Percentiles rank a stretch among this genome's conserved stretches.
phyloP scores from a whole-genome alignment of 2,329 filamentous ascomycete species.

The Pseudopyrenochaeta lycopersici region DNA sequence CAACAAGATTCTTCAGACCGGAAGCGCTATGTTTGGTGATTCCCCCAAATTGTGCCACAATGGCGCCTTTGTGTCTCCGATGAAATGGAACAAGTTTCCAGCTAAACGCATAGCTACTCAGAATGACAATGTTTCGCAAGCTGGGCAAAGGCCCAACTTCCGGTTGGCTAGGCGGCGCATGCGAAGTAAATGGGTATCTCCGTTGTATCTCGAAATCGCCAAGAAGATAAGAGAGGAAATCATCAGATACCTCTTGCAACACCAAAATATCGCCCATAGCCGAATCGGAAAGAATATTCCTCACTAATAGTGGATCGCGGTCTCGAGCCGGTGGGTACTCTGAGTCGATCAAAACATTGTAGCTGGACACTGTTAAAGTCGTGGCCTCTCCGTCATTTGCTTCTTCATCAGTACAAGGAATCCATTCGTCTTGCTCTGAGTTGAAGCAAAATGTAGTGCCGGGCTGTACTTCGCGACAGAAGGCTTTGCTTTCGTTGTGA shows the following conservation, averaged over 20 bases:
- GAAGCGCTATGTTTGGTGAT: slow-evolving; percentile 38
- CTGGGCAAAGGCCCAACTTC: slow-evolving; percentile 66
- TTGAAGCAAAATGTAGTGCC: slow-evolving; percentile 45
- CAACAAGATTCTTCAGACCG: slow-evolving; percentile 49
- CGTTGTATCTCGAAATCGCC: slow-evolving; percentile 55
- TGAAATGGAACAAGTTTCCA: slow-evolving; percentile 66
- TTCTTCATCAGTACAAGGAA: not conserved
- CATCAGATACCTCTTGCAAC: slow-evolving; percentile 72
- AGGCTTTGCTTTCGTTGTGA: not conserved
- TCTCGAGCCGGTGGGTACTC: slow-evolving; percentile 47
- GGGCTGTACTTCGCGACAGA: slow-evolving; percentile 25
- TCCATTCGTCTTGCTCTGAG: slow-evolving; percentile 33
- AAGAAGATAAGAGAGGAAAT: slow-evolving; percentile 67
- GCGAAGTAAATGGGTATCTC: slow-evolving; percentile 65
- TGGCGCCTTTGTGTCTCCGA: slow-evolving; percentile 66
- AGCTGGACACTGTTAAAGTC: slow-evolving; percentile 50
- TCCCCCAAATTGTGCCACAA: slow-evolving; percentile 57
- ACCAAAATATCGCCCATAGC: slow-evolving; percentile 51
- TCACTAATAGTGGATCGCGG: slow-evolving; percentile 48
- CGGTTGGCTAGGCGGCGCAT: slow-evolving; percentile 63
- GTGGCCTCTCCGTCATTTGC: slow-evolving; percentile 3
- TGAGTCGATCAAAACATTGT: slow-evolving; percentile 56
- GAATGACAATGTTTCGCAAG: slow-evolving; percentile 67
- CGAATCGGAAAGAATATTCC: slow-evolving; percentile 43
- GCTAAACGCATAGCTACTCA: slow-evolving; percentile 65